Conservation (phyloP, 345 rosid genomes). For the Eucalyptus sp. region DNA sequence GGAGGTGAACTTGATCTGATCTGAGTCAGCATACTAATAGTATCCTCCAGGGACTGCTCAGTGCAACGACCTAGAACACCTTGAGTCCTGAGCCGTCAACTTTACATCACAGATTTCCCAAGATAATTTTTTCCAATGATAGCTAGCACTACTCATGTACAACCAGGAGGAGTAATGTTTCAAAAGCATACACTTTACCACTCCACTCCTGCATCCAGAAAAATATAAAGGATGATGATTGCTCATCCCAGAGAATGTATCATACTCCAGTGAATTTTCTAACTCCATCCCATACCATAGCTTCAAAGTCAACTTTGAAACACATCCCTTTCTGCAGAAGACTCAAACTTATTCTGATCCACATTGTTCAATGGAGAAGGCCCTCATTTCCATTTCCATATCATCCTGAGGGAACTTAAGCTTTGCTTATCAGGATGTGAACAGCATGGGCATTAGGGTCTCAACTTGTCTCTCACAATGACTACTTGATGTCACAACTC, state of each 20-base stretch:
- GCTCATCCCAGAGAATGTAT: neutral
- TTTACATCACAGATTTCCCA: neutral
- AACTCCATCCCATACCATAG: neutral
- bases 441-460: neutral
- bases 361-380: neutral
- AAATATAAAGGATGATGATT: neutral
- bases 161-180: neutral
- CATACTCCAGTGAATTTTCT: neutral
- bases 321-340: neutral
- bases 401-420: neutral
- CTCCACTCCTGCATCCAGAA: neutral
- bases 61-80: neutral
- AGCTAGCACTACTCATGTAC: neutral
- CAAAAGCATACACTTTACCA: neutral
- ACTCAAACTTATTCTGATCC: neutral
- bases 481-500: slow-evolving; percentile 1
- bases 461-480: neutral
- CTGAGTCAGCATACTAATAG: neutral
- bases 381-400: neutral
- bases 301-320: neutral
- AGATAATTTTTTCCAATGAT: neutral
- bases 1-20: neutral
- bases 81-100: neutral
- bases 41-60: neutral
- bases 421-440: neutral